These are phyloP conservation scores for Fusarium begoniae DNA, from an alignment of 2,329 filamentous ascomycete genomes.

Conservation along the genomic window DNA sequence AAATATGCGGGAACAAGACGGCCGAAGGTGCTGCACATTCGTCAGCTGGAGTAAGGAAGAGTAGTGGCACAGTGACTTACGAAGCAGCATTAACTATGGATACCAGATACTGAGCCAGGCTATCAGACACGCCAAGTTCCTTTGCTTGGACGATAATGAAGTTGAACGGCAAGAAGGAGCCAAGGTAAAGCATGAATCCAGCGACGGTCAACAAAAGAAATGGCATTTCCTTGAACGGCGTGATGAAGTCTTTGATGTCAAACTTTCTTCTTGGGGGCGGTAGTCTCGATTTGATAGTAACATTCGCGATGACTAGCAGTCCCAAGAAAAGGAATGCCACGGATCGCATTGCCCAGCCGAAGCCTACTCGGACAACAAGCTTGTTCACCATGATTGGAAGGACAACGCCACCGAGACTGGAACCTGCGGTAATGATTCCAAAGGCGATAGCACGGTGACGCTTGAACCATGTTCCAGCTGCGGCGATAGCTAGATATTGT, in stretches of 20 bases:
- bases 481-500: background rate
- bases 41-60: no score
- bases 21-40: constrained; percentile 43
- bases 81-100: constrained; percentile 50
- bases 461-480: constrained; percentile 45
- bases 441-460: constrained; percentile 48
- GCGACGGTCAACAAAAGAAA: constrained; percentile 32
- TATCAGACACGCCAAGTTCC: constrained; percentile 39
- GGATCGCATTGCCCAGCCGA: constrained; percentile 53
- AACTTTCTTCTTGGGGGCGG: constrained; percentile 22
- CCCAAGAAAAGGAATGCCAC: constrained; percentile 51
- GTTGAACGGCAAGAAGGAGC: constrained; percentile 51
- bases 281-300: constrained; percentile 43
- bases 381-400: constrained; percentile 53
- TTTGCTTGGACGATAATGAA: constrained; percentile 48
- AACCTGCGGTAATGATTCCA: constrained; percentile 49
- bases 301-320: constrained; percentile 45
- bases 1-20: constrained; percentile 47
- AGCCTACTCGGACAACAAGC: constrained; percentile 48
- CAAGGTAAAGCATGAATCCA: constrained; percentile 44
- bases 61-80: background rate
- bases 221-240: background rate
- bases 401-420: constrained; percentile 51
- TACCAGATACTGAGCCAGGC: constrained; percentile 48
- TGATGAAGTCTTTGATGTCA: background rate